Conservation (phyloP, 352 stramenopile species). For the Hyaloperonospora brassicae region DNA sequence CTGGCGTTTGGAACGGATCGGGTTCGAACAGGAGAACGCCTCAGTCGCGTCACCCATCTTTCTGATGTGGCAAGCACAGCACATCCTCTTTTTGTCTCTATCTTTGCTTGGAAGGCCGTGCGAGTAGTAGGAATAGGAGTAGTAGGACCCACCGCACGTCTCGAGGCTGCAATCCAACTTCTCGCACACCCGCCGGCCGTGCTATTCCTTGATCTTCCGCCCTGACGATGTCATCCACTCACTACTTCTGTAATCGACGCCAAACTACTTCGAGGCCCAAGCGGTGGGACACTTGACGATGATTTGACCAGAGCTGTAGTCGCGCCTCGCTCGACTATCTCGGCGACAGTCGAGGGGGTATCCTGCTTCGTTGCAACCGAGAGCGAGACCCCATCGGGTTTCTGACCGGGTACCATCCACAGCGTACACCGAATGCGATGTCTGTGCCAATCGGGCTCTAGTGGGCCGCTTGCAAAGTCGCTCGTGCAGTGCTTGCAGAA, state of each 20-base stretch:
- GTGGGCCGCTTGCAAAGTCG: constrained; percentile 59
- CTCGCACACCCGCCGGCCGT: too few relatives aligned
- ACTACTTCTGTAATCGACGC: constrained; percentile 58
- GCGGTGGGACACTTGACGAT: constrained; percentile 29
- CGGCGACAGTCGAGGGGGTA: constrained; percentile 36
- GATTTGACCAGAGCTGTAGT: constrained; percentile 26
- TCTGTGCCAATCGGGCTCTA: constrained; percentile 45
- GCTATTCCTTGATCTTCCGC: constrained; percentile 63
- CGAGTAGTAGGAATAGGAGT: too few relatives aligned
- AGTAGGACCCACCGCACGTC: constrained; percentile 55
- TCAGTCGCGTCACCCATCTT: too few relatives aligned
- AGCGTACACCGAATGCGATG: constrained; percentile 71
- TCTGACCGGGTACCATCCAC: constrained; percentile 79
- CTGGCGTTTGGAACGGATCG: constrained; percentile 21
- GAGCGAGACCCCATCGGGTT: constrained; percentile 56
- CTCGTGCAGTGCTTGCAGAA: constrained; percentile 53
- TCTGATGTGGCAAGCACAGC: too few relatives aligned
- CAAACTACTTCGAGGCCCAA: constrained; percentile 73
- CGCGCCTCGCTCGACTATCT: constrained; percentile 54
- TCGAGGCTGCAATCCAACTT: constrained; percentile 50
- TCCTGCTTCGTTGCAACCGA: constrained; percentile 38
- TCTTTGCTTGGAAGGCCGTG: constrained; percentile 44
- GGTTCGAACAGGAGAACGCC: too few relatives aligned
- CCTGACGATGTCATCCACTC: constrained; percentile 70
- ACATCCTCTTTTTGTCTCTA: too few relatives aligned